Evolutionary conservation across 345 rosid species (phyloP).

Genomic region (Brassica carinata): DNA sequence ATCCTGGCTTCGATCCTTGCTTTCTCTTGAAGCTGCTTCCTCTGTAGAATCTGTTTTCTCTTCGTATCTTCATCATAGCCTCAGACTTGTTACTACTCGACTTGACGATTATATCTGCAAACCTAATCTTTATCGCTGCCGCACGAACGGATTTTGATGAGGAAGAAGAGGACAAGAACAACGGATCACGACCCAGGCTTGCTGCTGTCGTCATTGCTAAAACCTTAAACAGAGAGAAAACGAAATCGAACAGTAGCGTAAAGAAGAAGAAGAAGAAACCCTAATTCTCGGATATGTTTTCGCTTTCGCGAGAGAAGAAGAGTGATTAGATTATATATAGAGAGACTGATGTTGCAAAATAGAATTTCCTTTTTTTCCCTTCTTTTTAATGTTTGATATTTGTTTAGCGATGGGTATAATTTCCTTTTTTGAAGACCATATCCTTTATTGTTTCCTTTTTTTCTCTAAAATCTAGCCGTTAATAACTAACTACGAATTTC

Average conservation of each 20-base stretch:
- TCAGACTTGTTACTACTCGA: not conserved
- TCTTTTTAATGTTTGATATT: no score
- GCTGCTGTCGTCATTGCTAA: not conserved
- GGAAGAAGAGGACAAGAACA: not conserved
- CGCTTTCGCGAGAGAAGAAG: not conserved
- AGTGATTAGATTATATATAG: not conserved
- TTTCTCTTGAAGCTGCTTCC: not conserved
- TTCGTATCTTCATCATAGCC: not conserved
- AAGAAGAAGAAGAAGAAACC: not conserved
- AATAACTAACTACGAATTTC: no score
- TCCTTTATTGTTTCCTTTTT: no score
- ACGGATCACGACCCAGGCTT: not conserved
- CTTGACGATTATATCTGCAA: not conserved
- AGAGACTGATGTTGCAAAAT: not conserved
- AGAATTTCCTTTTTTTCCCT: no score
- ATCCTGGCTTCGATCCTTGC: not conserved
- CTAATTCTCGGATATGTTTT: not conserved
- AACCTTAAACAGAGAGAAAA: not conserved
- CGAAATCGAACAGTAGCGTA: not conserved
- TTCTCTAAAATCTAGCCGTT: no score
- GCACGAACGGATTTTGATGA: not conserved
- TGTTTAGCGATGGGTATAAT: no score
- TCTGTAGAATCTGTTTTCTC: not conserved
- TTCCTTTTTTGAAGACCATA: no score
- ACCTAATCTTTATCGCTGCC: not conserved